Evolutionary conservation across 106 monocot genomes (phyloP).

Genomic region (Chionographis japonica): DNA sequence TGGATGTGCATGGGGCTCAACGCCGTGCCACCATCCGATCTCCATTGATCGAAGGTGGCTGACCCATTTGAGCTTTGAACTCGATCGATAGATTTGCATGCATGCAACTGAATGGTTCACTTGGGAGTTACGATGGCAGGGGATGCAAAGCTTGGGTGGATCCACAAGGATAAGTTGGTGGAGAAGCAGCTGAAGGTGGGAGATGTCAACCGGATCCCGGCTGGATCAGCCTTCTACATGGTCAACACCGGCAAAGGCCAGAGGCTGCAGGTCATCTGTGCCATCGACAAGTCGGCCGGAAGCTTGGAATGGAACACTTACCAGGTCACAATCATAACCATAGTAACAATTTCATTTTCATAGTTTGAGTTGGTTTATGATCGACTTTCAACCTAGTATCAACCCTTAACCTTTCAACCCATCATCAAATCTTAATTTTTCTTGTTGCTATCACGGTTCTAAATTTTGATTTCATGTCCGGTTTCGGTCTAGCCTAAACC

Average conservation of each 20-base stretch:
- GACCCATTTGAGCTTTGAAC: too few species aligned
- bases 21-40: too few species aligned
- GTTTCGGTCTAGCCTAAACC: too few species aligned
- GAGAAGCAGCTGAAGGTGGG: constrained; percentile 70
- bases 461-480: too few species aligned
- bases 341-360: too few species aligned
- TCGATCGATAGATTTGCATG: too few species aligned
- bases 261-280: constrained; percentile 56
- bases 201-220: constrained; percentile 62
- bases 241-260: constrained; percentile 74
- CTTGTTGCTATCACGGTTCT: too few species aligned
- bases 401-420: neutral
- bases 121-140: constrained; percentile 21
- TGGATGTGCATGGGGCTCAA: too few species aligned
- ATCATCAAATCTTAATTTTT: too few species aligned
- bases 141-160: constrained; percentile 70
- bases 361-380: too few species aligned
- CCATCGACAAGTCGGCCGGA: constrained; percentile 48
- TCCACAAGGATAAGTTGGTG: constrained; percentile 57
- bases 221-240: constrained; percentile 82
- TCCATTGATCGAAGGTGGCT: too few species aligned
- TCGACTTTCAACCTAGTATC: neutral
- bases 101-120: too few species aligned
- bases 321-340: constrained; percentile 6
- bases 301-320: constrained; percentile 29